Evolutionary conservation across 306 rosid genomes (phyloP), one percentile per base, ranked within the genome.

Genomic region (Trifolium repens): DNA sequence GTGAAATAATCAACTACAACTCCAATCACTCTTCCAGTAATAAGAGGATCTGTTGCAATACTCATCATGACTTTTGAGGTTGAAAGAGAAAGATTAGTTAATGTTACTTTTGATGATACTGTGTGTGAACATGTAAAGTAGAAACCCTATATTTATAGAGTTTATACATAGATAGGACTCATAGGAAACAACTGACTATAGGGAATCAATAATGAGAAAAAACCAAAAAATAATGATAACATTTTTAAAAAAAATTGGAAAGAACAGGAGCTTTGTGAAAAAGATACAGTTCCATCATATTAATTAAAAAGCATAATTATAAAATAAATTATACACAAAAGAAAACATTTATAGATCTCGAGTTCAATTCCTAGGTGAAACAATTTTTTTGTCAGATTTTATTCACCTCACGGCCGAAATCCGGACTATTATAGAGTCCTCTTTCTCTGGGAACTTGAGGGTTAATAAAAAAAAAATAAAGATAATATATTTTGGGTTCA

Each of bases 1-100:
- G 85, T 71, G 85, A 94, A 86, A 43, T 54, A n/a, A 71, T 94
- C 97, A 60, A 94, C 82, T 2, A 94, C 89, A 64, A 91, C 98
- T 74, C 98, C 98, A 1, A 94, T 83, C 61, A 94, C 98, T 73
- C 96, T 81, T 3, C 96, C 97, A 6, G 87, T 62, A 2, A 77
- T 88, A 14, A 94, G 96, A 65, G 98, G 94, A 60, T 94, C 90
- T 40, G 93, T 19, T 55, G 87, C 43, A 17, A 50, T 47, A 37
- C 73, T 80, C 81, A 61, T 78, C 8, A 7, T n/a, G 17, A 8
- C 9, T 12, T 58, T 58, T 22, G 35, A 57, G 30, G 19, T 54
- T 54, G 19, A 19, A 9, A 22, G 60, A 19, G 22, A 64, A 27
- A 17, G 19, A 11, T 46, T 47, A 24, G 80, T 70, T 46, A 54